Evolutionary conservation across 305 asterid species (phyloP), one percentile per base, ranked within the genome.

Genomic region (Rubia tinctorum): DNA sequence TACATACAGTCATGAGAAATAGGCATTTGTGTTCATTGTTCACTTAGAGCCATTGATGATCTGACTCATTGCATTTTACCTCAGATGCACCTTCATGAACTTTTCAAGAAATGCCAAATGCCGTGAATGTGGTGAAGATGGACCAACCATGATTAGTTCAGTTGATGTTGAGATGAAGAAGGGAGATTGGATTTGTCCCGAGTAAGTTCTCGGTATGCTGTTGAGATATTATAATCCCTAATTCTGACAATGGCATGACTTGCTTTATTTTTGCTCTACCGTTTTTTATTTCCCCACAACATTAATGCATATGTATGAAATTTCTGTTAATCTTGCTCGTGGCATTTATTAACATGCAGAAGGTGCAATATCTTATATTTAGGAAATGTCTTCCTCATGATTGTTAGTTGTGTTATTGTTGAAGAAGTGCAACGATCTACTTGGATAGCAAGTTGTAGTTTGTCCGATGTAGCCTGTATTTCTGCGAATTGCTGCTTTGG

Each of bases 111-210:
- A 78, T 63, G 58, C 18, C 37, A 27, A 37, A 53, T 81, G 77
- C 62, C 77, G 72, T 74, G 68, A 74, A 66, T 81, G 82, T 72
- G 76, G 81, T 76, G 77, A 77, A 73, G 77, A 74, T 80, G 81
- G 71, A 71, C 78, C 83, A 25, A 78, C 49, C 47, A 58, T 58
- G 22, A 71, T 69, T 49, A 49, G 58, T 68, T 58, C 34, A 75
- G 51, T 62, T 42, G 73, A 68, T 51, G 60, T 45, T 44, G 80
- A 80, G 63, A 77, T 71, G 79, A 79, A 80, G 83, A 73, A 67
- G 69, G 85, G 89, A 77, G 83, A 80, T 77, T 87, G 86, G 82
- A 55, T 77, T 53, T 79, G 83, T 75, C 40, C 82, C 4, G 69
- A 61, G 82, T 78, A 80, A 67, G 82, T 80, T 77, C 70, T 64